Conservation (phyloP, 371 early-diverging fungal genomes). For the Syncephalastrum sp. region DNA sequence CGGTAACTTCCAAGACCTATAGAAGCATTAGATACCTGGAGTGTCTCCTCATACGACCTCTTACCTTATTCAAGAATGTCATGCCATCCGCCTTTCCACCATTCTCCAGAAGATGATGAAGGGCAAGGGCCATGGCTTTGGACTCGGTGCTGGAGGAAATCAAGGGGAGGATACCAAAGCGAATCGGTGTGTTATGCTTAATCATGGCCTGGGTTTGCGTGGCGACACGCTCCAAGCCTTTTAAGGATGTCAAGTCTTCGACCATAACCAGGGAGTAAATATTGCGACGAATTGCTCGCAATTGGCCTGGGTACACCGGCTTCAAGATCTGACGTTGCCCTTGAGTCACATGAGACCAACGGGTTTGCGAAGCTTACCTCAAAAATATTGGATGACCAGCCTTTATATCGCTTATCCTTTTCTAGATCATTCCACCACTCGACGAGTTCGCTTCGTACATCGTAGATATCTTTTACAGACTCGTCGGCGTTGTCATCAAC, state of each 20-base stretch:
- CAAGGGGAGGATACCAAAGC: conserved; percentile 80
- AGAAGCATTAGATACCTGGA: too few species aligned
- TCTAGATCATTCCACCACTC: conserved; percentile 92
- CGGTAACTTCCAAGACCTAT: too few species aligned
- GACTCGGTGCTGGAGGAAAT: conserved; percentile 26
- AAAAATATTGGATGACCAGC: conserved; percentile 61
- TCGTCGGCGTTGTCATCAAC: conserved; percentile 25
- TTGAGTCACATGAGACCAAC: not conserved
- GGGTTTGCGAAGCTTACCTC: conserved; percentile 33
- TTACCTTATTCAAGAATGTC: conserved; percentile 41
- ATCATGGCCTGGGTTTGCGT: conserved; percentile 61
- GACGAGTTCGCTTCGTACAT: conserved; percentile 71
- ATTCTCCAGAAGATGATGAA: conserved; percentile 39
- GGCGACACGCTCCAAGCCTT: conserved; percentile 46
- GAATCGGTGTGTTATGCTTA: conserved; percentile 70
- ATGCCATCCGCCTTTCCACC: conserved; percentile 27
- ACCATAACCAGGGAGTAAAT: conserved; percentile 67
- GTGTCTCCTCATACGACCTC: too few species aligned
- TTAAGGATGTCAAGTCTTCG: conserved; percentile 59
- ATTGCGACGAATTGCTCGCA: conserved; percentile 74
- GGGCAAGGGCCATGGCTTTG: conserved; percentile 40
- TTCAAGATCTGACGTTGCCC: conserved; percentile 36
- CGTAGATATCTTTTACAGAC: conserved; percentile 58
- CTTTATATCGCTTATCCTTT: conserved; percentile 72
- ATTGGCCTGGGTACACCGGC: conserved; percentile 66